These are phyloP conservation scores for Pestalotiopsis sp. DNA, from an alignment of 2,329 filamentous ascomycete species.

Conservation along the genomic window DNA sequence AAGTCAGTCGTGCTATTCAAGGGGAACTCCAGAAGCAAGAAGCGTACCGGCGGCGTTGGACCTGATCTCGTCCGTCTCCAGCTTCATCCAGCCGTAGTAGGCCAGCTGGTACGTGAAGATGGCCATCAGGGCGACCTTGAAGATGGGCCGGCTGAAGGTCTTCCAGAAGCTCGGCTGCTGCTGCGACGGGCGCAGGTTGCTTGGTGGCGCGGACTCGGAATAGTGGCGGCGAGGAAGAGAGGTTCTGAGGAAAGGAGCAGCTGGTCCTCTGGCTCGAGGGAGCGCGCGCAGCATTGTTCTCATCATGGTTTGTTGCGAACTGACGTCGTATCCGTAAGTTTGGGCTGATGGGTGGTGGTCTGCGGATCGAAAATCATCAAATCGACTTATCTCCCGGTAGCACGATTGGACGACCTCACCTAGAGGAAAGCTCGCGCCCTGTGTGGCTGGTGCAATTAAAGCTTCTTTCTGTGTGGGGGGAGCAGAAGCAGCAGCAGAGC, in stretches of 20 bases:
- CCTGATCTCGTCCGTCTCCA: constrained; percentile 73
- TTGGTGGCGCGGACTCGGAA: background rate
- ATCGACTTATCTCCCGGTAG: background rate
- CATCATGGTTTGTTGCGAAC: background rate
- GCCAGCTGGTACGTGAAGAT: constrained; percentile 78
- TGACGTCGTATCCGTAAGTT: background rate
- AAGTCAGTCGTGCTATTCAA: background rate
- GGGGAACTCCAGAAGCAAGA: background rate
- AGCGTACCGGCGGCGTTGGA: constrained; percentile 58
- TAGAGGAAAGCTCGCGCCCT: background rate
- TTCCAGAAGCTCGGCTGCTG: constrained; percentile 70
- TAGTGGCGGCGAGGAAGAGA: background rate
- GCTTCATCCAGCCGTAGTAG: constrained; percentile 75
- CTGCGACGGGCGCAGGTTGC: background rate
- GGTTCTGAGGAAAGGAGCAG: background rate
- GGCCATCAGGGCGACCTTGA: constrained; percentile 74
- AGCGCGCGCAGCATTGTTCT: background rate
- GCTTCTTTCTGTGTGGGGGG: background rate
- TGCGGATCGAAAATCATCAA: background rate
- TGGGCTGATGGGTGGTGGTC: background rate
- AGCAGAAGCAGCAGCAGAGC: background rate
- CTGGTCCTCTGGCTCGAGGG: background rate
- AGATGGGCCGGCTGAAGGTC: constrained; percentile 72
- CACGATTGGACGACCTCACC: background rate
- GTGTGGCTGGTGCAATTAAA: constrained; percentile 2